Evolutionary conservation across 1,284 basidiomycete species (phyloP), one percentile per base, ranked within the genome.

Genomic region (Ganoderma sinense): DNA sequence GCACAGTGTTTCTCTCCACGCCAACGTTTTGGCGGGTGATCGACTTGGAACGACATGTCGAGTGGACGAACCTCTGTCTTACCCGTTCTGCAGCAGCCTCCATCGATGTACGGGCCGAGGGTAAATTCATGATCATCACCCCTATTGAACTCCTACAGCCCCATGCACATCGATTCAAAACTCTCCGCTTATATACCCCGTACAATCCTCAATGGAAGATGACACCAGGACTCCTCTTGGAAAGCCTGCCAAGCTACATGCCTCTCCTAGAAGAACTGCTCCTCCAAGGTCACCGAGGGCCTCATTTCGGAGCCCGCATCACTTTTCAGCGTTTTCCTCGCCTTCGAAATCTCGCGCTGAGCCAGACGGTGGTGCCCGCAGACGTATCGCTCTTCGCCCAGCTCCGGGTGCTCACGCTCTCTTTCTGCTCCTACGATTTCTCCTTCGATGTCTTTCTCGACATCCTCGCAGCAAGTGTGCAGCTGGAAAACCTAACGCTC

Each of bases 21-120:
- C 61, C 64, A 18, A n/a, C 23, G 20, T 53, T 69, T 14, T 69
- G 68, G 68, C 31, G 39, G 8, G 5, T 5, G 14, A 45, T 68
- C 31, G 36, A 60, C n/a, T 2, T 45, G 6, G 16, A 4, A 10
- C 31, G 14, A 4, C 33, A 36, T 13, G 23, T 4, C 8, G 7
- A 5, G 18, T 40, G 33, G 58, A 59, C 36, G 4, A 31, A 31
- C 6, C 53, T 59, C 31, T 59, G 39, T 20, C 58, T 40, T 4
- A 16, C 33, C 31, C 58, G 58, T 6, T 59, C 58, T 20, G 58
- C 58, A 0, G 7, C 58, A 18, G 53, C 29, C 2, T 31, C 53
- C 11, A 13, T 56, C 16, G 5, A 56, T 3, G 16, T 56, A 7
- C n/a, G n/a, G n/a, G n/a, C n/a, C n/a, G n/a, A n/a, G n/a, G n/a